Evolutionary conservation across 2,329 filamentous ascomycete genomes (phyloP), one percentile per base, ranked within the genome.

Genomic region (Dothidotthia symphoricarpi): DNA sequence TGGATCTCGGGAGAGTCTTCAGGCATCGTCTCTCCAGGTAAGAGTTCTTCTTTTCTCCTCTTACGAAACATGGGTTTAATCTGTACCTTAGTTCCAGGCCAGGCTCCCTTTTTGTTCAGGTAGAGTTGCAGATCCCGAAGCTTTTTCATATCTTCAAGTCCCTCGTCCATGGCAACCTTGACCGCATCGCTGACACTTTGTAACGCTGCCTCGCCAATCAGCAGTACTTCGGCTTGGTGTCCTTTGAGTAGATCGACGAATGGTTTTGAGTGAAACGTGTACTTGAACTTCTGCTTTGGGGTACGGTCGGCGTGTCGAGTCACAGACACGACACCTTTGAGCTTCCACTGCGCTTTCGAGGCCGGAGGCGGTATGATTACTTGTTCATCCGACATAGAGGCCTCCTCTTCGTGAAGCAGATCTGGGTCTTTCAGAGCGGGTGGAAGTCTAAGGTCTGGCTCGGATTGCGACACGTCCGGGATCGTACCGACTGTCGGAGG

Each of bases 11-110:
- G 55, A 12, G 58, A 53, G 14, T 58, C 53, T 34, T 67, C 63
- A 14, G 53, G 53, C 11, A 54, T 31, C 5, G 47, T 47, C 30
- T 65, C 52, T 13, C 61, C 63, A 1, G 63, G 61, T 16, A 63
- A 53, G 12, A 70, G 63, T 48, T 83, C 80, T 34, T 86, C 80
- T 3, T 82, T 78, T 58, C 82, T 88, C 58, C 88, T 83, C 71
- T 91, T 95, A 34, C 90, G 83, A 68, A 98, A 98, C 89, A 98
- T 95, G 8, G 93, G 93, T 68, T 98, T 98, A 64, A 98, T 97
- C 68, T 98, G 93, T 2, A 98, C 89, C 66, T 98, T 98, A 1
- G 93, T 98, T 0, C 93, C 93, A 3, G 89, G 84, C 86, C 91
- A 96, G 14, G 82, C 83, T 2, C 90, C 89, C 67, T 98, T 98